These are phyloP conservation scores for Lachancea sp. DNA, from an alignment of 805 yeast species.

Conservation along the genomic window DNA sequence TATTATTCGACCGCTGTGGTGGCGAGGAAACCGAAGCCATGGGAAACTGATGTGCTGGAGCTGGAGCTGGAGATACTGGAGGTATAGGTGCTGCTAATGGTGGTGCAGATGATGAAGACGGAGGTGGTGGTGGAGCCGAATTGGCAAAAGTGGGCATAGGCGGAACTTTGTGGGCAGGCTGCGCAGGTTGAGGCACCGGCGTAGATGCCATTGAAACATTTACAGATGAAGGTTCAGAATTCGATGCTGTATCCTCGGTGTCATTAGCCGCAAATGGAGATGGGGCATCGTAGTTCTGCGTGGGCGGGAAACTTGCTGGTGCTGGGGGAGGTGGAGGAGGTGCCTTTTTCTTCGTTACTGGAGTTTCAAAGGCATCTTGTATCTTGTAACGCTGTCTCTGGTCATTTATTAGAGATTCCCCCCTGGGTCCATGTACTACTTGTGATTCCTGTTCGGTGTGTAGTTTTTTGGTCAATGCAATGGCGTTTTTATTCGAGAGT, in stretches of 20 bases:
- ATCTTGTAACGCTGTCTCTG: slow-evolving; percentile 30
- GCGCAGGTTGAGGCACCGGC: slow-evolving; percentile 4
- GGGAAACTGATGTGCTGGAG: too few relatives aligned
- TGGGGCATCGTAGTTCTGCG: background rate
- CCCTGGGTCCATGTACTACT: slow-evolving; percentile 66
- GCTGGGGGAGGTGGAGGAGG: slow-evolving; percentile 28
- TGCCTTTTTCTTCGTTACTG: slow-evolving; percentile 33
- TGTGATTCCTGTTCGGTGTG: slow-evolving; percentile 50
- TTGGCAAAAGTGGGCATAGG: slow-evolving; percentile 17
- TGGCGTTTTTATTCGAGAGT: slow-evolving; percentile 76
- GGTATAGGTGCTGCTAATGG: slow-evolving; percentile 9
- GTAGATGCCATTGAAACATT: background rate
- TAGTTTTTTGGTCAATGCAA: slow-evolving; percentile 61
- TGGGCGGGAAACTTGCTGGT: background rate
- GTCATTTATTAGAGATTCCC: slow-evolving; percentile 27
- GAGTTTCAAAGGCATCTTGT: slow-evolving; percentile 26
- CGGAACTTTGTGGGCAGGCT: slow-evolving; percentile 18
- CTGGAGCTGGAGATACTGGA: slow-evolving; percentile 10
- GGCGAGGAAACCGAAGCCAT: slow-evolving; percentile 12
- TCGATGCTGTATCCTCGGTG: background rate
- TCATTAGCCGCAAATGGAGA: background rate
- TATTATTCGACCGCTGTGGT: background rate
- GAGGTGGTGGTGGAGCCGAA: slow-evolving; percentile 10
- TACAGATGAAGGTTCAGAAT: slow-evolving; percentile 1
- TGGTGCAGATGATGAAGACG: slow-evolving; percentile 8